A percentile compares a stretch with the other conserved stretches of the same genome.
phyloP scores from a whole-genome alignment of 2,329 filamentous ascomycete species.

The Fusarium kyushuense region DNA sequence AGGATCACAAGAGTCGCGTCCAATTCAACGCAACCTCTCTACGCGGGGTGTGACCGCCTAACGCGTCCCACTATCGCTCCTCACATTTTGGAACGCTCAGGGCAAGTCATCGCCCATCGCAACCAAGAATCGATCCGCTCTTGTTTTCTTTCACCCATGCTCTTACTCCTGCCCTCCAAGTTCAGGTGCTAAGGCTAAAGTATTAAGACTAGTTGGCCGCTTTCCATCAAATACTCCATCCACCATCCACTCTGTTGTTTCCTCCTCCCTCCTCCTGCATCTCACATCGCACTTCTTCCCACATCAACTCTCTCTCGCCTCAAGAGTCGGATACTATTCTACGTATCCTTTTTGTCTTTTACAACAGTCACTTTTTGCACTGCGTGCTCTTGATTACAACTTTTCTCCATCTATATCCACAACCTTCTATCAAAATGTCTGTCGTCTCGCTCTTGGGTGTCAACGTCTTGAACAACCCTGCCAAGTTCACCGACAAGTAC shows the following conservation, averaged over 20 bases:
- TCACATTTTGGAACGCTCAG: conserved; percentile 34
- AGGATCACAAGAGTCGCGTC: conserved; percentile 33
- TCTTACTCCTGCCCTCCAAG: not conserved
- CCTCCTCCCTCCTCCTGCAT: conserved; percentile 17
- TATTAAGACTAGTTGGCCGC: conserved; percentile 27
- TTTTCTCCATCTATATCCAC: not conserved
- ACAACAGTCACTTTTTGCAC: not conserved
- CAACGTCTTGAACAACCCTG: conserved; percentile 96
- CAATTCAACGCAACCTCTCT: conserved; percentile 45
- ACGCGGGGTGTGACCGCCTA: conserved; percentile 46
- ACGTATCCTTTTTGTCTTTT: not conserved
- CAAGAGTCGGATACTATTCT: conserved; percentile 12
- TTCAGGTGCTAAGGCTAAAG: conserved; percentile 2
- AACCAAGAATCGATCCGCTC: conserved; percentile 43
- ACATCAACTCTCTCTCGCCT: conserved; percentile 13
- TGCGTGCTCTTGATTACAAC: conserved; percentile 11
- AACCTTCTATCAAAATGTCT: conserved; percentile 73
- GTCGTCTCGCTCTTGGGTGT: conserved; percentile 96
- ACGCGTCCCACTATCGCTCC: conserved; percentile 45
- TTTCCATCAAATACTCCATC: conserved; percentile 32
- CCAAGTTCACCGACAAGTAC: conserved; percentile 91
- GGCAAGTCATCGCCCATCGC: conserved; percentile 42
- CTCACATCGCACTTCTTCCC: conserved; percentile 19
- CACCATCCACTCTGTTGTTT: conserved; percentile 19
- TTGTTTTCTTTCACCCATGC: conserved; percentile 42